These are phyloP conservation scores for Ceratobasidium sp. DNA, from an alignment of 1,284 basidiomycete species.

Conservation along the genomic window DNA sequence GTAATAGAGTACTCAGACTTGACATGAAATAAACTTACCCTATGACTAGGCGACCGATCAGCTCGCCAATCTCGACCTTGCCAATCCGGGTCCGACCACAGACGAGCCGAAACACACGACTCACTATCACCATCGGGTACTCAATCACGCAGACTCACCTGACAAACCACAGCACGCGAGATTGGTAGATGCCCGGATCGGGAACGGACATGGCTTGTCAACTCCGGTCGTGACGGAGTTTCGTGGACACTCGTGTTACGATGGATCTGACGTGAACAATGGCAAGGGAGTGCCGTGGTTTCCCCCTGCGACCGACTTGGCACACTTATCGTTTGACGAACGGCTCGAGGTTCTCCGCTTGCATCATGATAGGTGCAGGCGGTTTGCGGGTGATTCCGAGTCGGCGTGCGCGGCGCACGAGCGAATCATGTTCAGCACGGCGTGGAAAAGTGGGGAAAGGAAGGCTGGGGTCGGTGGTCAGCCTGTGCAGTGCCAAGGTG, in stretches of 20 bases:
- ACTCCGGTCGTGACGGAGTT: constrained; percentile 24
- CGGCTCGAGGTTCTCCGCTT: neutral
- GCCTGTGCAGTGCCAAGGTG: neutral
- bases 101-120: constrained; percentile 21
- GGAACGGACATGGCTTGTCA: constrained; percentile 1
- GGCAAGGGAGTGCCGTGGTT: neutral
- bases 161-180: constrained; percentile 21
- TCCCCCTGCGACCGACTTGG: neutral
- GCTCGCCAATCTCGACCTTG: neutral
- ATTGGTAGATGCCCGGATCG: neutral
- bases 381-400: neutral
- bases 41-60: constrained; percentile 8
- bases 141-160: constrained; percentile 5
- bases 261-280: neutral
- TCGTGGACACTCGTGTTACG: neutral
- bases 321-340: constrained; percentile 6
- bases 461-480: neutral
- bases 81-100: constrained; percentile 7
- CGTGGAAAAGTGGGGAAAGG: neutral
- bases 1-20: neutral
- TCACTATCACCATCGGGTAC: neutral
- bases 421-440: neutral
- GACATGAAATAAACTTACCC: neutral
- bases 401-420: neutral
- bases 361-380: constrained; percentile 2